Conservation (phyloP, 2,329 filamentous ascomycete genomes). For the Xylariaceae sp. region DNA sequence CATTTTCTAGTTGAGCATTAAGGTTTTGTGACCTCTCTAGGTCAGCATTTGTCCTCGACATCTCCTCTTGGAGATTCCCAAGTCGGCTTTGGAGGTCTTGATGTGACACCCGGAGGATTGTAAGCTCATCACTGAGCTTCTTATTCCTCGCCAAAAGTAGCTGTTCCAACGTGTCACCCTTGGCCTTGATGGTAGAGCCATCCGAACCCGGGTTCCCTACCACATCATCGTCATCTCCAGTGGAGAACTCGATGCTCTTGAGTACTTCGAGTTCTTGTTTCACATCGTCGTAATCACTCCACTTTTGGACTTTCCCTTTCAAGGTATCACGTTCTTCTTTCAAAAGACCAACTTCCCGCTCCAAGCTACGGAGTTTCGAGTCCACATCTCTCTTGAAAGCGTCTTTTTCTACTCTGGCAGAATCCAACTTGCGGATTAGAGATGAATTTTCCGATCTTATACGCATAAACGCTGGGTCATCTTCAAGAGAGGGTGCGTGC, state of each 20-base stretch:
- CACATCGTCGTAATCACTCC: slow-evolving; percentile 92
- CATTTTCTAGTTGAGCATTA: slow-evolving; percentile 85
- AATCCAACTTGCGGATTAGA: slow-evolving; percentile 82
- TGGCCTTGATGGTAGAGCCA: slow-evolving; percentile 50
- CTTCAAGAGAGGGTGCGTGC: slow-evolving; percentile 65
- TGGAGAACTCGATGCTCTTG: slow-evolving; percentile 96
- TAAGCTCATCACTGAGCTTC: slow-evolving; percentile 91
- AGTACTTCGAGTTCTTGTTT: slow-evolving; percentile 95
- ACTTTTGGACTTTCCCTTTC: slow-evolving; percentile 77
- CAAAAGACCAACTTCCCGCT: slow-evolving; percentile 70
- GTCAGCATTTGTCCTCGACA: slow-evolving; percentile 78
- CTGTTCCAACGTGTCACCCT: slow-evolving; percentile 83
- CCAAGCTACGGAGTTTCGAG: slow-evolving; percentile 68
- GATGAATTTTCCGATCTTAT: slow-evolving; percentile 91
- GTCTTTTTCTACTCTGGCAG: slow-evolving; percentile 77
- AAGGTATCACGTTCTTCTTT: slow-evolving; percentile 77
- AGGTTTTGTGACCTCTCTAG: slow-evolving; percentile 80
- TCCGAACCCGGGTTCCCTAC: slow-evolving; percentile 44
- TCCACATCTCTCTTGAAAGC: slow-evolving; percentile 73
- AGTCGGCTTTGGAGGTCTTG: slow-evolving; percentile 82
- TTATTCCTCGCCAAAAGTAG: slow-evolving; percentile 90
- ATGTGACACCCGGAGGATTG: slow-evolving; percentile 86
- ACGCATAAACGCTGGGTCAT: slow-evolving; percentile 84
- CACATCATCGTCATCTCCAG: slow-evolving; percentile 74
- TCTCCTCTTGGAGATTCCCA: slow-evolving; percentile 74